phyloP scores from a whole-genome alignment of 1,284 basidiomycete genomes.

The Ganoderma lingzhi region DNA sequence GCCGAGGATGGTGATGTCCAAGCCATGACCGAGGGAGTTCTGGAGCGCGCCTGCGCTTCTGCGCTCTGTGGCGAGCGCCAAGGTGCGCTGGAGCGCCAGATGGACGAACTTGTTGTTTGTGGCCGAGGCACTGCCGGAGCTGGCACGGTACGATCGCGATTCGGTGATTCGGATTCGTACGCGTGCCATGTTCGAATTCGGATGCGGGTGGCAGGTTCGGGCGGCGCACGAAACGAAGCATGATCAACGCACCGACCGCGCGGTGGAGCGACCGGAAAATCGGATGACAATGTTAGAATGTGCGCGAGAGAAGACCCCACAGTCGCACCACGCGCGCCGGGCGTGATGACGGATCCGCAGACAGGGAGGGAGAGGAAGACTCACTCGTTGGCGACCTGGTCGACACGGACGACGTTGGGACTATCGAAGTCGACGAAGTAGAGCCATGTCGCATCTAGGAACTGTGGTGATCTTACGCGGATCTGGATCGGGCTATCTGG shows the following conservation, averaged over 20 bases:
- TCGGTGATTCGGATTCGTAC: neutral
- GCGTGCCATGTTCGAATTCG: neutral
- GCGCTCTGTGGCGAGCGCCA: conserved; percentile 71
- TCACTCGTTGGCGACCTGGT: conserved; percentile 54
- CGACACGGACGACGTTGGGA: conserved; percentile 53
- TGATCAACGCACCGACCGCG: neutral
- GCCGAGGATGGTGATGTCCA: conserved; percentile 86
- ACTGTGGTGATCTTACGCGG: conserved; percentile 91
- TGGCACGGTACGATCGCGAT: conserved; percentile 15
- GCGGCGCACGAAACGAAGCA: neutral
- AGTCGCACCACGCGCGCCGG: conserved; percentile 1
- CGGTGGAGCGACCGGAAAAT: conserved; percentile 9
- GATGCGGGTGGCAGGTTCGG: neutral
- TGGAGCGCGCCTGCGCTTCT: conserved; percentile 55
- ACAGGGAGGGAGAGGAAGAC: conserved; percentile 25
- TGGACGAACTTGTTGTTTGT: conserved; percentile 91
- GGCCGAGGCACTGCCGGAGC: conserved; percentile 28
- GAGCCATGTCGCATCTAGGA: conserved; percentile 80
- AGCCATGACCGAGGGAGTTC: conserved; percentile 55
- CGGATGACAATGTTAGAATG: conserved; percentile 5
- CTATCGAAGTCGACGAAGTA: conserved; percentile 63
- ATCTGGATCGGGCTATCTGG: conserved; percentile 51
- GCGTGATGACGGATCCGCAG: neutral
- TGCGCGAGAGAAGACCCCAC: neutral
- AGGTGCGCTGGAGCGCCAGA: conserved; percentile 82